Conservation (phyloP, 805 yeast species). For the Sugiyamaella mastotermitis region DNA sequence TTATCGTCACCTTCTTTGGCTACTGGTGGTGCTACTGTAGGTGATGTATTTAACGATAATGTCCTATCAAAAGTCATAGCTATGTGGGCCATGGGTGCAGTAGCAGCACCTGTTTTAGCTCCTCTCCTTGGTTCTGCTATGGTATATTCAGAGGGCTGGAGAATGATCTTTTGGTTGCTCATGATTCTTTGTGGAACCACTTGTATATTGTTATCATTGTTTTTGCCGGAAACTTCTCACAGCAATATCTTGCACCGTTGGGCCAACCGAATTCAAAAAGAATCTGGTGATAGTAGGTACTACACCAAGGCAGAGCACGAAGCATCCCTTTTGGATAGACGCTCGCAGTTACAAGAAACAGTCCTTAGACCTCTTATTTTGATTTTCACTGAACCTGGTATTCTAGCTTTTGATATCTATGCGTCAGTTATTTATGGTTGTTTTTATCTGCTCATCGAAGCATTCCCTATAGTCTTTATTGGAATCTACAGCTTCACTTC, state of each 20-base stretch:
- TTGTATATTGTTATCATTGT: slow-evolving; percentile 22
- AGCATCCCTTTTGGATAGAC: slow-evolving; percentile 22
- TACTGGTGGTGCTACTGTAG: slow-evolving; percentile 65
- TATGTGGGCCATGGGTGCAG: slow-evolving; percentile 48
- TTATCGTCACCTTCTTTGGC: slow-evolving; percentile 80
- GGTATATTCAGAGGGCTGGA: slow-evolving; percentile 44
- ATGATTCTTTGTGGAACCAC: slow-evolving; percentile 35
- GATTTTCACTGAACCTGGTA: slow-evolving; percentile 47
- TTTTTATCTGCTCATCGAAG: slow-evolving; percentile 53
- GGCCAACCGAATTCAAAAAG: slow-evolving; percentile 42
- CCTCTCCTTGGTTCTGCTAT: slow-evolving; percentile 52
- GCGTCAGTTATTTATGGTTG: slow-evolving; percentile 48
- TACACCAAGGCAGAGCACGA: slow-evolving; percentile 37
- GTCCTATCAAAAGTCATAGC: slow-evolving; percentile 42
- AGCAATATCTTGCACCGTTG: slow-evolving; percentile 43
- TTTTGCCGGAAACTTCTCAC: slow-evolving; percentile 47
- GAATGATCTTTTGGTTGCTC: slow-evolving; percentile 46
- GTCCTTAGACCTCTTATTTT: slow-evolving; percentile 38
- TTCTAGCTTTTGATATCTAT: slow-evolving; percentile 46
- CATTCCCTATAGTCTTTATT: slow-evolving; percentile 50
- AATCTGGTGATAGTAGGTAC: slow-evolving; percentile 43
- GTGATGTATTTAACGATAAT: slow-evolving; percentile 35
- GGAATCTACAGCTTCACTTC: slow-evolving; percentile 42
- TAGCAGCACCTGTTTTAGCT: slow-evolving; percentile 49
- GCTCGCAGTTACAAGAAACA: slow-evolving; percentile 13